Conservation (phyloP, 305 asterid genomes). For the Fraxinus baroniana region DNA sequence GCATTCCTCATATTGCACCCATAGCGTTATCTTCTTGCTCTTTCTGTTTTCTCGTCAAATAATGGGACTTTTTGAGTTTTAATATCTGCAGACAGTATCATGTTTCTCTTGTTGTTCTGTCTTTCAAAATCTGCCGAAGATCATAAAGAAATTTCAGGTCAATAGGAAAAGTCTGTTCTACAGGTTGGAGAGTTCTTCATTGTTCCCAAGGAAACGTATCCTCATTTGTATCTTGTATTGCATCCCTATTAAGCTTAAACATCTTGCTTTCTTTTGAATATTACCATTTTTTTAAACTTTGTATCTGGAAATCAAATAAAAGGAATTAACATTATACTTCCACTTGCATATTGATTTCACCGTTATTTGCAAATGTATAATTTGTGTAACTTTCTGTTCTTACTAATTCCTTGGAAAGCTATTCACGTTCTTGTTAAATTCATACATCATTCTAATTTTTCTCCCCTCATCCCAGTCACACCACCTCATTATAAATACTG, state of each 20-base stretch:
- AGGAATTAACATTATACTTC: not conserved
- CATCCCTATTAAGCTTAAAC: constrained; percentile 14
- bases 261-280: constrained; percentile 2
- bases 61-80: constrained; percentile 17
- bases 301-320: not conserved
- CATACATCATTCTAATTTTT: constrained; percentile 10
- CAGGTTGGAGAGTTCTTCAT: constrained; percentile 44
- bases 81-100: constrained; percentile 45
- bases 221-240: constrained; percentile 31
- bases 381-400: not conserved
- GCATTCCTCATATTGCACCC: not conserved
- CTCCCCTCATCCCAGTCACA: not conserved
- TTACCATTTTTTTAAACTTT: not conserved
- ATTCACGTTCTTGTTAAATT: constrained; percentile 3
- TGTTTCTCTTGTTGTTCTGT: constrained; percentile 59
- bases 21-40: not conserved
- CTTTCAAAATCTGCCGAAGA: constrained; percentile 42
- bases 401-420: constrained; percentile 2
- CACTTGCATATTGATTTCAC: not conserved
- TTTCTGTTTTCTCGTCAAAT: constrained; percentile 12
- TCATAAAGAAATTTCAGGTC: constrained; percentile 53
- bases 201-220: constrained; percentile 85
- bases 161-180: constrained; percentile 56
- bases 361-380: not conserved
- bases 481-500: not conserved